Percentiles rank a stretch among this genome's conserved stretches.
These are phyloP conservation scores for Pythium diclinum DNA, from an alignment of 352 stramenopile species.

Conservation along the genomic window DNA sequence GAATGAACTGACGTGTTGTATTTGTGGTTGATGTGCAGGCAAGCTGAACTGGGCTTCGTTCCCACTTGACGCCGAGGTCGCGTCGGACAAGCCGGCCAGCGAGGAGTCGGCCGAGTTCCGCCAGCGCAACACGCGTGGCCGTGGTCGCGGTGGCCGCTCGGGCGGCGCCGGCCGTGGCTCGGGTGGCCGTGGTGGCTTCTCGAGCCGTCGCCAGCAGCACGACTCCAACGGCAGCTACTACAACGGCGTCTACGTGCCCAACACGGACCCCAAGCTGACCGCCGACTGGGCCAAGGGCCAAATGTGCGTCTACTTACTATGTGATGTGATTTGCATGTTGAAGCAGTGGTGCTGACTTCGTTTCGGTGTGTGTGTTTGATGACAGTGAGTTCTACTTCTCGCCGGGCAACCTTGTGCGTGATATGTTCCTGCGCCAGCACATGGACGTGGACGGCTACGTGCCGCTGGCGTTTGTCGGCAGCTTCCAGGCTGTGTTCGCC, in stretches of 20 bases:
- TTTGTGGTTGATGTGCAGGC: constrained; percentile 17
- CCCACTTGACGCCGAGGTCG: constrained; percentile 44
- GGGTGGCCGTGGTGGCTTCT: constrained; percentile 26
- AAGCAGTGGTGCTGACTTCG: not conserved
- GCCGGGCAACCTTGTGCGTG: constrained; percentile 76
- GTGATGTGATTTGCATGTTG: not conserved
- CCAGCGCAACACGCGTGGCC: constrained; percentile 22
- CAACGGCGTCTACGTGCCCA: constrained; percentile 81
- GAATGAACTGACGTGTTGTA: not conserved
- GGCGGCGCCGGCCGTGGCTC: constrained; percentile 15
- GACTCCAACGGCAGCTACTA: constrained; percentile 64
- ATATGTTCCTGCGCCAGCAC: constrained; percentile 83
- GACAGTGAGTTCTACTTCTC: constrained; percentile 86
- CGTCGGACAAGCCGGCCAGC: constrained; percentile 27
- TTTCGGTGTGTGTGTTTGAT: not conserved
- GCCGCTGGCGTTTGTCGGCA: constrained; percentile 85
- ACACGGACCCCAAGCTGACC: constrained; percentile 60
- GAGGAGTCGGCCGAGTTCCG: constrained; percentile 28
- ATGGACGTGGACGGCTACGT: constrained; percentile 89
- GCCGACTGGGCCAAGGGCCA: constrained; percentile 80
- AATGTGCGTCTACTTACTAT: constrained; percentile 51
- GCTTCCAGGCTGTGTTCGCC: constrained; percentile 85
- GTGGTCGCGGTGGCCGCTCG: constrained; percentile 33
- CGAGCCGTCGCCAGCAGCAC: constrained; percentile 38
- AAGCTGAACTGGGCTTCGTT: constrained; percentile 80